phyloP scores from a whole-genome alignment of 2,329 filamentous ascomycete genomes.

The Fusarium sp. region DNA sequence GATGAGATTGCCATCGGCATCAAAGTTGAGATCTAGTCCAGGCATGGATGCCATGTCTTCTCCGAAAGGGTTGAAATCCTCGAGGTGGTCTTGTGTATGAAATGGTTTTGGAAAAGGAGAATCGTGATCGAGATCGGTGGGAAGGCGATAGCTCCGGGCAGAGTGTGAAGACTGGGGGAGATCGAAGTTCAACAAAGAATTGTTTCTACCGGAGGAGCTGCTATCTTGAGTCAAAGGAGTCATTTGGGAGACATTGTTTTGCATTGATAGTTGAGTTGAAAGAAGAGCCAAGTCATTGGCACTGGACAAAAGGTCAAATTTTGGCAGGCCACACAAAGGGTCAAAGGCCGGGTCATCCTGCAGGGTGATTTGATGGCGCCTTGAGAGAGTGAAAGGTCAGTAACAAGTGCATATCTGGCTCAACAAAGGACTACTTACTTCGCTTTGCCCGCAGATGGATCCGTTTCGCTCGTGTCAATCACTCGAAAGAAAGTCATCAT shows the following conservation, averaged over 20 bases:
- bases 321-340: conserved; percentile 50
- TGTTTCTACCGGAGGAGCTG: conserved; percentile 49
- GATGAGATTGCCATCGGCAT: conserved; percentile 64
- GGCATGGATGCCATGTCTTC: conserved; percentile 56
- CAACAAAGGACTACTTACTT: conserved; percentile 66
- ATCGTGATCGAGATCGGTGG: conserved; percentile 52
- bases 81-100: conserved; percentile 35
- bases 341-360: conserved; percentile 85
- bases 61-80: conserved; percentile 52
- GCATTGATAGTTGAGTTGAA: conserved; percentile 55
- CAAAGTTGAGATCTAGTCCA: conserved; percentile 64
- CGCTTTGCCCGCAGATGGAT: conserved; percentile 77
- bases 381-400: conserved; percentile 53
- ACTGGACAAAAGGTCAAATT: conserved; percentile 54
- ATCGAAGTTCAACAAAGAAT: conserved; percentile 50
- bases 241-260: conserved; percentile 59
- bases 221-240: conserved; percentile 57
- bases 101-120: conserved; percentile 49
- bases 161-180: conserved; percentile 54
- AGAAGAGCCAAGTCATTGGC: conserved; percentile 52
- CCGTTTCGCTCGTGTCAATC: conserved; percentile 68
- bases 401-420: conserved; percentile 43
- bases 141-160: conserved; percentile 51
- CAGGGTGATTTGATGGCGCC: conserved; percentile 80
- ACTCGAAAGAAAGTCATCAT: conserved; percentile 77